Conservation (phyloP, 1,284 basidiomycete genomes). For the Mycena sp. region DNA sequence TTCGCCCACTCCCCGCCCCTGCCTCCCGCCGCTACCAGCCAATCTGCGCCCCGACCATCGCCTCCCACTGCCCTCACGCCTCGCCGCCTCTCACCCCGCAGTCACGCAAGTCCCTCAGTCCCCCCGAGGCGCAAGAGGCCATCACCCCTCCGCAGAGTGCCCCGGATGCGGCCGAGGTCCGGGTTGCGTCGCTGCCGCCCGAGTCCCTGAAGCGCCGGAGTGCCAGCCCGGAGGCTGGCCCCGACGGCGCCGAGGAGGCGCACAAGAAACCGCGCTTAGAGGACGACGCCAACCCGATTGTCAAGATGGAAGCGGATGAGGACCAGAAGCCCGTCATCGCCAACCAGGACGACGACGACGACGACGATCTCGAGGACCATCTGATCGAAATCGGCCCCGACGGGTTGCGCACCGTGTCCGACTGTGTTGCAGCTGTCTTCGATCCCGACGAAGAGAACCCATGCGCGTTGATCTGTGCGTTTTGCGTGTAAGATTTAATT, state of each 20-base stretch:
- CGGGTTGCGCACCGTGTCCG: conserved; percentile 49
- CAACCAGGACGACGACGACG: conserved; percentile 41
- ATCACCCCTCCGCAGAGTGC: conserved; percentile 16
- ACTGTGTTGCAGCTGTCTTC: conserved; percentile 58
- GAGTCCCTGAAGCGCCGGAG: conserved; percentile 15
- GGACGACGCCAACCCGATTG: conserved; percentile 11
- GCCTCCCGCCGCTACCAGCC: background rate
- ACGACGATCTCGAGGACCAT: conserved; percentile 40
- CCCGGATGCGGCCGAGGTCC: background rate
- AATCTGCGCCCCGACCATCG: background rate
- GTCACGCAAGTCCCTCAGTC: background rate
- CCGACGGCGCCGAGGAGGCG: conserved; percentile 4
- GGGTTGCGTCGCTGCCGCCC: background rate
- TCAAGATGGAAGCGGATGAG: conserved; percentile 27
- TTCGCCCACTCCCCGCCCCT: background rate
- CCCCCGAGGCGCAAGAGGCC: conserved; percentile 24
- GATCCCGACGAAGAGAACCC: conserved; percentile 47
- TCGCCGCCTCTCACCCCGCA: background rate
- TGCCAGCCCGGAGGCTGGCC: background rate
- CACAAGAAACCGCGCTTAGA: conserved; percentile 10
- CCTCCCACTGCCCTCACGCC: too few species aligned
- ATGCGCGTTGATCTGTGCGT: conserved; percentile 52
- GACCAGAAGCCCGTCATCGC: conserved; percentile 11
- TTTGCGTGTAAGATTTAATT: conserved; percentile 60
- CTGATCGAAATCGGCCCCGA: conserved; percentile 47